A percentile compares a stretch with the other conserved stretches of the same genome.
Conservation (phyloP, 495 filamentous ascomycete genomes). For the Neurospora sp. region DNA sequence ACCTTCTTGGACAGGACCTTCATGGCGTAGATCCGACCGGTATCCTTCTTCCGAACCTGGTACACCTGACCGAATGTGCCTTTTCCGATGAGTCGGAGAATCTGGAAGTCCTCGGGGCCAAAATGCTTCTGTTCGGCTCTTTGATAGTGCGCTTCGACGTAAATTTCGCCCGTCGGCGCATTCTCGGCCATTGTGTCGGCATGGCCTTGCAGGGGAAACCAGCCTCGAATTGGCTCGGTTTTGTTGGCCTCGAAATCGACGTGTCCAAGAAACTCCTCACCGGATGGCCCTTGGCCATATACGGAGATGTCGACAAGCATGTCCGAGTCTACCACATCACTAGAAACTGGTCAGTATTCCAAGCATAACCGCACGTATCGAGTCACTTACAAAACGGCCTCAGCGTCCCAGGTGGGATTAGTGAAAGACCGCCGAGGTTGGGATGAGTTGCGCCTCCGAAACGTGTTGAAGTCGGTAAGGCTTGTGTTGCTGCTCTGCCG, state of each 20-base stretch:
- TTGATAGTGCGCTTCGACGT: conserved; percentile 76
- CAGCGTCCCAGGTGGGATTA: conserved; percentile 90
- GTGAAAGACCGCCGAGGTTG: conserved; percentile 51
- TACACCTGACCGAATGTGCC: conserved; percentile 99
- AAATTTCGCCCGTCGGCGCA: conserved; percentile 79
- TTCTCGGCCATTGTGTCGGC: conserved; percentile 42
- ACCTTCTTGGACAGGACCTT: conserved; percentile 99
- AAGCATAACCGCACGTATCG: neutral
- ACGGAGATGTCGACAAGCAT: conserved; percentile 89
- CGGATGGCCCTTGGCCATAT: conserved; percentile 69
- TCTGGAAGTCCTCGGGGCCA: conserved; percentile 93
- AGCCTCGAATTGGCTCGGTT: conserved; percentile 58
- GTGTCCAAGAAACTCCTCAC: conserved; percentile 87
- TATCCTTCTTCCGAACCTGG: conserved; percentile 97
- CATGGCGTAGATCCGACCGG: conserved; percentile 94
- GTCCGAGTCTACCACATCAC: conserved; percentile 88
- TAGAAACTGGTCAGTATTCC: conserved; percentile 34
- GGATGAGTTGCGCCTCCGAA: conserved; percentile 41
- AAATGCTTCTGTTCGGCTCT: conserved; percentile 86
- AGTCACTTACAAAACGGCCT: conserved; percentile 77
- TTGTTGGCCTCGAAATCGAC: conserved; percentile 64
- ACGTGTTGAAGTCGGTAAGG: conserved; percentile 56
- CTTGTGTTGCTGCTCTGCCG: conserved; percentile 92
- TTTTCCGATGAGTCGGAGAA: conserved; percentile 93
- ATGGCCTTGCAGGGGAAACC: conserved; percentile 69